These are phyloP conservation scores for Quercus glauca DNA, from an alignment of 306 rosid genomes.

Conservation along the genomic window DNA sequence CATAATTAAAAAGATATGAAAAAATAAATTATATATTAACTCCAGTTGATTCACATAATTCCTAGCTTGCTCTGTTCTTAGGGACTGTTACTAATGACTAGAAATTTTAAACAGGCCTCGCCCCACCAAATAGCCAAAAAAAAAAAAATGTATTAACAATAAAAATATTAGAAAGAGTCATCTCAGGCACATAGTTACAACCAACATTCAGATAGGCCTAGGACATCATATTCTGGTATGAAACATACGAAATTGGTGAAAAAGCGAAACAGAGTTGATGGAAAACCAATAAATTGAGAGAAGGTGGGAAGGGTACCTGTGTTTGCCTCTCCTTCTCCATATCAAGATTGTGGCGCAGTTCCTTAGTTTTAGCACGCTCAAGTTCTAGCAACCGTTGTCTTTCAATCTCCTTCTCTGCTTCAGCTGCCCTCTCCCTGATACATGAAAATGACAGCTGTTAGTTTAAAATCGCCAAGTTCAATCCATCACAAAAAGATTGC, in stretches of 20 bases:
- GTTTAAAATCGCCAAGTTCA: background rate
- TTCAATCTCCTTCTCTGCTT: slow-evolving; percentile 82
- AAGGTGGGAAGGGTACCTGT: slow-evolving; percentile 46
- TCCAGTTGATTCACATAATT: background rate
- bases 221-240: background rate
- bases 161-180: background rate
- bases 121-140: background rate
- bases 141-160: background rate
- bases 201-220: background rate
- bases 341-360: slow-evolving; percentile 82
- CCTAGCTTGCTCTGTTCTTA: background rate
- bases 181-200: background rate
- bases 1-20: background rate
- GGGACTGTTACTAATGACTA: background rate
- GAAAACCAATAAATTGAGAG: background rate
- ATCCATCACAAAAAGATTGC: slow-evolving; percentile 12
- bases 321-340: slow-evolving; percentile 91
- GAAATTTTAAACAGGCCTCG: background rate
- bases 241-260: background rate
- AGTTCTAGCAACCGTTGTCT: slow-evolving; percentile 76
- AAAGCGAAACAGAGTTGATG: background rate
- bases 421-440: slow-evolving; percentile 71
- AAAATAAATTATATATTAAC: background rate
- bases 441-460: slow-evolving; percentile 22
- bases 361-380: slow-evolving; percentile 90